Base-by-base conservation (phyloP, 2,329 filamentous ascomycete species). In the Ophiobolus disseminans region DNA sequence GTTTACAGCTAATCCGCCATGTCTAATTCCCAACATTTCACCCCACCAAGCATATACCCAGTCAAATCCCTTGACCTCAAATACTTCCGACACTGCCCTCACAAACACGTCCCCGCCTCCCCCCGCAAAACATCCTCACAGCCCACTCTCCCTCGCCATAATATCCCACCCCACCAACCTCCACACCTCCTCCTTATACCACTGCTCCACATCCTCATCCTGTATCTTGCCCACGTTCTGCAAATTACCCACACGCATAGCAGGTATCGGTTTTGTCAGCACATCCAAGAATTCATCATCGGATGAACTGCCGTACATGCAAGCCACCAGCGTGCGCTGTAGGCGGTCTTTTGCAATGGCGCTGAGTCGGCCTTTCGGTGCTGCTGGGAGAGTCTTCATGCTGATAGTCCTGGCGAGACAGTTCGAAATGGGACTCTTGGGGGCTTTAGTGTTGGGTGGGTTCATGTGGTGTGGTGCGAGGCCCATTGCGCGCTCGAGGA, bases 131-230 rank as follows among this genome's bases (percentile, higher is more conserved):
- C 13, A 32, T 11, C 7, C 22, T 55, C 38, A 56, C 61, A 55
- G 63, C 10, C 48, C 57, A 19, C 45, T 35, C 10, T 65, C 60
- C 10, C 47, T 55, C 3, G 60, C 58, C 14, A 81, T 61, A 5
- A 81, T 69, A 40, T 85, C 81, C 82, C 83, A 86, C 0, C 83
- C 83, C 5, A 86, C 59, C 43, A 85, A 60, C 42, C 74, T 68
- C 83, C 83, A 86, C 2, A 85, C 65, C 55, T 84, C 79, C 45
- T 76, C 75, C 43, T 77, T 75, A 56, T 83, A 85, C 80, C 81
- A 84, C 13, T 82, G 77, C 3, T 75, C 59, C 4, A 78, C 72
- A 7, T 77, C 66, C 13, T 69, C 60, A 21, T 78, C 70, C 4
- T 73, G 72, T 1, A 75, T 50, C 40, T 73, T 74, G 1, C 70